Percentiles rank a stretch among this genome's conserved stretches.
Evolutionary conservation across 2,329 filamentous ascomycete genomes (phyloP).

Genomic region (Plenodomus tracheiphilus): DNA sequence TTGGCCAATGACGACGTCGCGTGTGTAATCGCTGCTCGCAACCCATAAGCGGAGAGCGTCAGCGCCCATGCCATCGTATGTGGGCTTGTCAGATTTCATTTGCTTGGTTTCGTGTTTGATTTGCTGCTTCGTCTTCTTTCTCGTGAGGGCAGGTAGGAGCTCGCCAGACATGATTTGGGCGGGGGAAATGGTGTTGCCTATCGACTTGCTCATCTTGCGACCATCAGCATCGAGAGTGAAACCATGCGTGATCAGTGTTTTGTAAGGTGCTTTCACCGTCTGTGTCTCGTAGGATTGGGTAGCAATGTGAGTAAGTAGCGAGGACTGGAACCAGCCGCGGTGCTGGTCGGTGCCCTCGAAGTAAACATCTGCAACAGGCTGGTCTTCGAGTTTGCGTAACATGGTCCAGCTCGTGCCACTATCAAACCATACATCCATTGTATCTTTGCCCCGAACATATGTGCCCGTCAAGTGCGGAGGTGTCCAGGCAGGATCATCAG

Average conservation of each 20-base stretch:
- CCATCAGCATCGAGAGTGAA: slow-evolving; percentile 88
- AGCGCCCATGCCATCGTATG: slow-evolving; percentile 74
- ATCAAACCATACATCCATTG: slow-evolving; percentile 99
- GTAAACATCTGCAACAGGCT: slow-evolving; percentile 76
- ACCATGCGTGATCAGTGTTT: slow-evolving; percentile 88
- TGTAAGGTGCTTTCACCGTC: slow-evolving; percentile 69
- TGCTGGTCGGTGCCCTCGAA: slow-evolving; percentile 96
- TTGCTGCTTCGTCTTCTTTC: slow-evolving; percentile 63
- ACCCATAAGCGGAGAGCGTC: slow-evolving; percentile 91
- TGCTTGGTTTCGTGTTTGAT: slow-evolving; percentile 44
- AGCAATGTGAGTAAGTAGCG: slow-evolving; percentile 82
- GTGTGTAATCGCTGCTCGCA: slow-evolving; percentile 87
- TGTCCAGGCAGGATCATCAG: slow-evolving; percentile 78
- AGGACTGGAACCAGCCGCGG: slow-evolving; percentile 98
- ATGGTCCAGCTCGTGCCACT: slow-evolving; percentile 89
- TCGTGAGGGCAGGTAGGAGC: slow-evolving; percentile 71
- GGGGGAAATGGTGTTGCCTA: slow-evolving; percentile 85
- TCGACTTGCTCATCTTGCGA: slow-evolving; percentile 98
- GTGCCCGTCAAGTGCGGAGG: slow-evolving; percentile 62
- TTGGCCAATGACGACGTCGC: slow-evolving; percentile 80
- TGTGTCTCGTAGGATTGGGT: slow-evolving; percentile 47
- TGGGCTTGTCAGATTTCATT: slow-evolving; percentile 34
- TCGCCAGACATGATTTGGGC: slow-evolving; percentile 83
- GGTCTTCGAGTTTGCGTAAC: slow-evolving; percentile 34
- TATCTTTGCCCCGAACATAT: slow-evolving; percentile 81